phyloP scores from a whole-genome alignment of 768 basidiomycete species.

The Amanita muscaria region DNA sequence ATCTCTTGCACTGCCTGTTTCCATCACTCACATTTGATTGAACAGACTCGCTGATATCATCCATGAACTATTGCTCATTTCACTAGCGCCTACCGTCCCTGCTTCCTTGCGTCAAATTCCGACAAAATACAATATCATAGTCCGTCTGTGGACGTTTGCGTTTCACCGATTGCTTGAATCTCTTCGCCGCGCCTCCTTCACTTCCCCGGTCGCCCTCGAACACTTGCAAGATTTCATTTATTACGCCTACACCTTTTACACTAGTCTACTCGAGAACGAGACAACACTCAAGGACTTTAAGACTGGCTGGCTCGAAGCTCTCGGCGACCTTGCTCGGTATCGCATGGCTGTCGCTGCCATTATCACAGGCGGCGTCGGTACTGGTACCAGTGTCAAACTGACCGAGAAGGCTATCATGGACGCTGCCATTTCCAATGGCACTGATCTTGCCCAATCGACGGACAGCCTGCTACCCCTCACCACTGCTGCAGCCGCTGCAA shows the following conservation, averaged over 20 bases:
- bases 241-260: slow-evolving; percentile 92
- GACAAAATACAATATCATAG: slow-evolving; percentile 91
- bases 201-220: slow-evolving; percentile 66
- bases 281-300: slow-evolving; percentile 61
- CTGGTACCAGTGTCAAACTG: slow-evolving; percentile 31
- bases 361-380: slow-evolving; percentile 42
- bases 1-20: slow-evolving; percentile 8
- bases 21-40: slow-evolving; percentile 8
- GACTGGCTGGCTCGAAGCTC: slow-evolving; percentile 88
- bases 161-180: slow-evolving; percentile 90
- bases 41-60: slow-evolving; percentile 81
- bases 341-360: slow-evolving; percentile 93
- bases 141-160: slow-evolving; percentile 84
- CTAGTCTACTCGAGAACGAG: slow-evolving; percentile 78
- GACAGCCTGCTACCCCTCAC: slow-evolving; percentile 11
- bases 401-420: slow-evolving; percentile 50
- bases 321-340: slow-evolving; percentile 93
- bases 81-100: slow-evolving; percentile 80
- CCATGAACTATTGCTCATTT: slow-evolving; percentile 79
- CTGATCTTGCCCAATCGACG: neutral
- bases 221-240: slow-evolving; percentile 92
- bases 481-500: slow-evolving; percentile 15
- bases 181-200: slow-evolving; percentile 76
- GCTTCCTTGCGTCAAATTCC: slow-evolving; percentile 85
- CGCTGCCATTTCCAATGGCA: slow-evolving; percentile 25